Base-by-base conservation (phyloP, 441 rosid species). In the Lepidium campestre region DNA sequence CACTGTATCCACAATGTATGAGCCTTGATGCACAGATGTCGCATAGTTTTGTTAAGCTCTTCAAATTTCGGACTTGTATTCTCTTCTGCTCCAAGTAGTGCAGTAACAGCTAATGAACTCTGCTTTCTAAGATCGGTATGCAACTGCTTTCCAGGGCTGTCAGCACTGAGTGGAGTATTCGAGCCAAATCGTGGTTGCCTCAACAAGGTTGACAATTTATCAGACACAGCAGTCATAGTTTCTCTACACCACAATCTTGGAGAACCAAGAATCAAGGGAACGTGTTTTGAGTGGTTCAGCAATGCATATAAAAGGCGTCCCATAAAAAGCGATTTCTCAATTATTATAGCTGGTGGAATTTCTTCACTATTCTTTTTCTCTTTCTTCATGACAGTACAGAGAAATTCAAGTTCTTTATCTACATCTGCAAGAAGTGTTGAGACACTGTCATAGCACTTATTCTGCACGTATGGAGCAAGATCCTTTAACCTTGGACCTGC, bases 251-350 rank as follows among this genome's bases (percentile, higher is more conserved):
- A 95, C 78, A 87, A 83, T 74, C 98, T 85, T 44, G 98, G 98
- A 78, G 99, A 88, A 55, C 98, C 97, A 31, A 92, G 91, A 67
- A 90, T 72, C 57, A 92, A 67, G 11, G 95, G 92, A 76, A 95
- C 80, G 66, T 92, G 93, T 73, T 82, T 86, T 36, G 90, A 86
- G 82, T 95, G 93, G 64, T 84, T 87, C 72, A 81, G 86, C 49
- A 95, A 81, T 39, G 99, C 94, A 80, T 86, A 95, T 77, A 92
- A 73, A 48, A 95, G 86, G 70, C 99, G 88, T 68, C 99, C 99
- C 62, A 95, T 78, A 75, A 88, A 92, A 75, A 95, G 91, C 14
- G 98, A 80, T 82, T 84, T 90, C 80, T 90, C 97, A 58, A 95
- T 84, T 72, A 86, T 75, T 54, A 85, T 79, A 69, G 90, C 85